Evolutionary conservation across 257 asterid species (phyloP), one percentile per base, ranked within the genome.

Genomic region (Rauvolfia tetraphylla): DNA sequence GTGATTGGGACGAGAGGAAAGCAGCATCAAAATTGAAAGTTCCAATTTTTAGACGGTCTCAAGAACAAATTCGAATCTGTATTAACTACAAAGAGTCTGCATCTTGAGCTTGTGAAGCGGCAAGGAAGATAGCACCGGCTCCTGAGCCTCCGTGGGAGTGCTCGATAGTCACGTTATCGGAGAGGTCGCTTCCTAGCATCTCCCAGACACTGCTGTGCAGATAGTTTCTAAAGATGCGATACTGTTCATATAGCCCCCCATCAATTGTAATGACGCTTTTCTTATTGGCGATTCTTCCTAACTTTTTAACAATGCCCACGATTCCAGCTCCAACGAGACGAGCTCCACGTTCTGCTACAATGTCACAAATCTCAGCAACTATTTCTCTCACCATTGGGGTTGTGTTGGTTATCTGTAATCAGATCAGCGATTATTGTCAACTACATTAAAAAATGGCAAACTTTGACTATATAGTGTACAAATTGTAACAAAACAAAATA

Each of bases 141-240:
- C 92, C 96, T 4, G 96, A 89, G 49, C 93, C 98, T 7, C 98
- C 96, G 71, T 88, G 96, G 58, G 90, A 85, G 63, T 88, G 91
- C 74, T 92, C 93, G 4, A 92, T 84, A 34, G 87, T 79, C 73
- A 90, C 88, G 34, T 90, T 90, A 62, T 89, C 91, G 0, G 92
- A 88, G 15, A 86, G 87, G 42, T 87, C 96, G 29, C 79, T 77
- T 29, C 97, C 97, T 1, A 92, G 90, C 92, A 92, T 88, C 72
- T 92, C 96, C 96, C 94, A 89, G 1, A 92, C 97, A 39, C 88
- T 87, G 86, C 97, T 87, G 66, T 92, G 95, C 22, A 92, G 82
- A 79, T 90, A 92, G 79, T 91, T 90, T 75, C 97, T 81, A 53
- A 87, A 90, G 31, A 90, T 72, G 0, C 97, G 89, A 78, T 90